Evolutionary conservation across 768 basidiomycete species (phyloP).

Genomic region (Russula olivacea): DNA sequence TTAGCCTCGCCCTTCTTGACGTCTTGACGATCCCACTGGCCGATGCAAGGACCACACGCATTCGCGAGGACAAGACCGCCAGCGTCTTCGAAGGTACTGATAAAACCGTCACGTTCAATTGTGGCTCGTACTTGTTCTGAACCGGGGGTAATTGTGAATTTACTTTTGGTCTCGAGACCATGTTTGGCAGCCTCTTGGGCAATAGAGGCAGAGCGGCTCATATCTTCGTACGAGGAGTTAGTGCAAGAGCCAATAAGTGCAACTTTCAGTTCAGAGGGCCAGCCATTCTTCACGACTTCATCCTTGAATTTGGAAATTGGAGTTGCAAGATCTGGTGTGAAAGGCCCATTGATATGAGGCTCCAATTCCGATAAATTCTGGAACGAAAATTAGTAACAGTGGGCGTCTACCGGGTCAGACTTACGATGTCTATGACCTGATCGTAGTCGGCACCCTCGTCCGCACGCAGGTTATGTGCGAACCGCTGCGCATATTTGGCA

Average conservation of each 20-base stretch:
- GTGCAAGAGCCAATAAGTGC: slow-evolving; percentile 99
- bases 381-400: neutral
- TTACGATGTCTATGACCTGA: slow-evolving; percentile 83
- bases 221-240: slow-evolving; percentile 99
- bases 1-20: slow-evolving; percentile 95
- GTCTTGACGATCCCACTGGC: slow-evolving; percentile 97
- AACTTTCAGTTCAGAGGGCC: slow-evolving; percentile 97
- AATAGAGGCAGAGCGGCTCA: slow-evolving; percentile 95
- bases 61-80: slow-evolving; percentile 96
- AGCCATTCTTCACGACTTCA: slow-evolving; percentile 89
- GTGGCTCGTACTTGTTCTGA: slow-evolving; percentile 98
- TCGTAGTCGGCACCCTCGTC: slow-evolving; percentile 92
- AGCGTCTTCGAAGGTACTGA: slow-evolving; percentile 76
- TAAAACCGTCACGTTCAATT: slow-evolving; percentile 93
- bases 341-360: slow-evolving; percentile 99
- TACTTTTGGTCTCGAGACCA: slow-evolving; percentile 83
- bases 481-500: slow-evolving; percentile 80
- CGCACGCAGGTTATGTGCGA: slow-evolving; percentile 85
- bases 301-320: slow-evolving; percentile 93
- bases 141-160: slow-evolving; percentile 98
- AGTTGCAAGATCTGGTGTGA: slow-evolving; percentile 99
- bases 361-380: slow-evolving; percentile 95
- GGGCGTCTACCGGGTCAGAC: slow-evolving; percentile 28
- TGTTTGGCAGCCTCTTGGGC: slow-evolving; percentile 83
- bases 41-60: slow-evolving; percentile 98